Evolutionary conservation across 2,329 filamentous ascomycete genomes (phyloP), one percentile per base, ranked within the genome.

Genomic region (Monilinia aucupariae): DNA sequence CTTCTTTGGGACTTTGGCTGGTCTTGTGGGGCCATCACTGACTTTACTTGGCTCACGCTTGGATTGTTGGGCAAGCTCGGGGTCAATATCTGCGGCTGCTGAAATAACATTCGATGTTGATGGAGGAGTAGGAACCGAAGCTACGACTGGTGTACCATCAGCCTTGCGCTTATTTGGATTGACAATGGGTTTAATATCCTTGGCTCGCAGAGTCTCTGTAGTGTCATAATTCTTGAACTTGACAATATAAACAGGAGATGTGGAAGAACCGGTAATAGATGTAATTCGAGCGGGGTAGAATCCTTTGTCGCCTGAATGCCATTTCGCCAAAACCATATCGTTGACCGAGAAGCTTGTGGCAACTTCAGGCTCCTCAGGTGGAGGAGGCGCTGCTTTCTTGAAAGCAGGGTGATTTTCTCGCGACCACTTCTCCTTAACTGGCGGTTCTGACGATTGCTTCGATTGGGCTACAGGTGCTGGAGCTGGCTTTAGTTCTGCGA

Each of bases 211-310:
- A 41, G 90, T 94, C 76, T 96, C 92, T 52, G 88, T 91, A 27
- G 84, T 91, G 67, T 88, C 85, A 78, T 97, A 97, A 71, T 86
- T 90, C 78, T 96, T 93, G 81, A 97, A 99, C 70, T 90, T 94
- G 75, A 99, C 92, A 54, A 91, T 89, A 75, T 97, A 99, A 67
- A 97, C 90, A 43, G 92, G 93, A 59, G 91, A 90, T 50, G 86
- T 89, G n/a, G 88, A 87, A 10, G 92, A 96, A 64, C 94, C 94
- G 27, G 93, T 97, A 71, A 97, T 92, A 59, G 90, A 92, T 59
- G 91, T 93, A 75, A 99, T 96, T 71, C 91, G 88, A 49, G 92
- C 94, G 52, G 91, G 88, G 78, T 97, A 97, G 78, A 92, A 97
- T 30, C 84, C 84, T 72, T 90, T 91, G 76, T 99, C 94, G 61